Base-by-base conservation (phyloP, 495 filamentous ascomycete genomes). In the Aspergillus haitiensis region DNA sequence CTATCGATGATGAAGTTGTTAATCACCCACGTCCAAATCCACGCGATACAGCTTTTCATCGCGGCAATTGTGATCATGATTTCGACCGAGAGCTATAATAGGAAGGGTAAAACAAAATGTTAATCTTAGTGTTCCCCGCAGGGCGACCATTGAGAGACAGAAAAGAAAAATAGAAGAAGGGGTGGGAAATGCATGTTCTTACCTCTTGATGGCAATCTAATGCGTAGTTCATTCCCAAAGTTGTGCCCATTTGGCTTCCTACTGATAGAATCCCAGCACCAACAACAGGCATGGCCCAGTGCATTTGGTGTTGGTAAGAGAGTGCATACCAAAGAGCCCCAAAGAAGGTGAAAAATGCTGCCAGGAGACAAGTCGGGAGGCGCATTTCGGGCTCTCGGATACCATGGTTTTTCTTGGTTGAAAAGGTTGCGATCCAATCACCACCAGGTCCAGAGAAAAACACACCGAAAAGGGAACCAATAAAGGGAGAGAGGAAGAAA, bases 301-400 rank as follows among this genome's bases (percentile, higher is more conserved):
- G 60, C 56, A 64, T 56, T 32, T 58, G 54, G 44, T 35, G 54
- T 36, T 65, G 50, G 16, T 65, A 65, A 4, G 59, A 51, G 3
- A 65, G 49, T 11, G 54, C 63, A 31, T 61, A 65, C 63, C 63
- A 65, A 1, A 65, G 55, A 4, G 59, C 63, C 7, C 59, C 63
- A 18, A 65, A 65, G 55, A 65, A 65, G 10, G 63, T 62, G 45
- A 65, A 65, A 32, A 65, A 59, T 5, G 59, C 63, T 5, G 63
- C 63, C 34, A 62, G 13, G n/a, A 65, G 37, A 36, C 63, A 65
- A 44, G 75, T 74, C 0, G 78, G 71, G 10, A 83, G 72, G 16
- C 82, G 73, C 77, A 84, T 83, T 59, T 84, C 82, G 3, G 82
- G 82, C 36, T 82, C 77, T 6, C 81, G 67, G 18, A 84, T 72